These are phyloP conservation scores for Vicia villosa DNA, from an alignment of 306 rosid species.

Conservation along the genomic window DNA sequence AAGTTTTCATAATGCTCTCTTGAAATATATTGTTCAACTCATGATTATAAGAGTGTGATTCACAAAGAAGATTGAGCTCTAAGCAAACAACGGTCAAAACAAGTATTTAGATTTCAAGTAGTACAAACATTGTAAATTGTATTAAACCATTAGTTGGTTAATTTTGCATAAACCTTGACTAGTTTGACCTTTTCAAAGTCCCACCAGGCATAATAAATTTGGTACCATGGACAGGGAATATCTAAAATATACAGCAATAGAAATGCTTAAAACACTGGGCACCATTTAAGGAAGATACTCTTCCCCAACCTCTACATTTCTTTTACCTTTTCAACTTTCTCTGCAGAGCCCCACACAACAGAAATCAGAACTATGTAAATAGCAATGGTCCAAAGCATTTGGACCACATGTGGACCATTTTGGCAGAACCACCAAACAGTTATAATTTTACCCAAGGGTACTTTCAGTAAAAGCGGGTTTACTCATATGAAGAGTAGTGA, in stretches of 20 bases:
- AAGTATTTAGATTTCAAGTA: conserved; percentile 24
- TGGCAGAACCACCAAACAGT: conserved; percentile 11
- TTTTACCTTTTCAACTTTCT: conserved; percentile 12
- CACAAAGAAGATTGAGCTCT: neutral
- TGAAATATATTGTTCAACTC: conserved; percentile 12
- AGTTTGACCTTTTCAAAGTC: conserved; percentile 28
- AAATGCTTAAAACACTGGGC: neutral
- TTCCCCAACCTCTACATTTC: conserved; percentile 4
- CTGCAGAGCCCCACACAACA: conserved; percentile 6
- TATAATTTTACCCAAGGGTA: neutral
- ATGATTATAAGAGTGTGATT: neutral
- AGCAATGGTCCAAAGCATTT: conserved; percentile 22
- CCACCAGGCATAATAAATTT: neutral
- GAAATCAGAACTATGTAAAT: conserved; percentile 19
- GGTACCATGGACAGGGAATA: neutral
- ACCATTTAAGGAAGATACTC: neutral
- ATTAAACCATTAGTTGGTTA: neutral
- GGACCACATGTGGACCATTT: conserved; percentile 21
- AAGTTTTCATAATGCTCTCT: conserved; percentile 22
- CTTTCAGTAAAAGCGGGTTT: neutral
- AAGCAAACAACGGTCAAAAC: conserved; percentile 25
- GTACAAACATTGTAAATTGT: conserved; percentile 12
- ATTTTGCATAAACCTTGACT: neutral
- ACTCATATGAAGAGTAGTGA: neutral
- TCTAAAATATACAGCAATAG: conserved; percentile 11